These are phyloP conservation scores for Magnaporthiopsis rhizophila DNA, from an alignment of 2,329 filamentous ascomycete genomes.

Conservation along the genomic window DNA sequence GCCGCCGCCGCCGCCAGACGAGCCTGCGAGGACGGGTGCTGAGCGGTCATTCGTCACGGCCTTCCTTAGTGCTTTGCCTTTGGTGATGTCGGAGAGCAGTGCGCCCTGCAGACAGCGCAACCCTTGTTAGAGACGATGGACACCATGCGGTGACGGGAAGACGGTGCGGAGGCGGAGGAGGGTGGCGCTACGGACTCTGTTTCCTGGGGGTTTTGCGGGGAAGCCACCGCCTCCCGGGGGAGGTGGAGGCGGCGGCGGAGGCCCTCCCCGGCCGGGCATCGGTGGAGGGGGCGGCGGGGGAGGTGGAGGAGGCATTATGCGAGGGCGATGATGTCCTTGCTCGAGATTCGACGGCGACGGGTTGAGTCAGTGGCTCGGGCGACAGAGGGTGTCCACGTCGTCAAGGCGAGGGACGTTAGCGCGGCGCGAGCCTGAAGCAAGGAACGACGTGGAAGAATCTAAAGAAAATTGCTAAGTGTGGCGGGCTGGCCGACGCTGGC, in stretches of 20 bases:
- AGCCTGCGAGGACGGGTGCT: slow-evolving; percentile 59
- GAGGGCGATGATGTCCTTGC: too few species aligned
- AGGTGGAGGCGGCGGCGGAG: slow-evolving; percentile 58
- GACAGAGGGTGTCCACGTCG: too few species aligned
- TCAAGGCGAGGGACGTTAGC: too few species aligned
- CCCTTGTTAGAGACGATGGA: slow-evolving; percentile 17
- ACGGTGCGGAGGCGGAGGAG: not conserved
- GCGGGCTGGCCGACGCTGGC: too few species aligned
- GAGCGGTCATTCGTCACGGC: slow-evolving; percentile 88
- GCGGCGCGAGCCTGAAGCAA: too few species aligned
- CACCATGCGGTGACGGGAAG: too few species aligned
- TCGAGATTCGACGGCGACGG: not conserved
- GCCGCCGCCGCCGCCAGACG: slow-evolving; percentile 27
- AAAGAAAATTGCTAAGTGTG: too few species aligned
- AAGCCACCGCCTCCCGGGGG: slow-evolving; percentile 46
- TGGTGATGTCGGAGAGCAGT: slow-evolving; percentile 78
- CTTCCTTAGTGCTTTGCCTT: slow-evolving; percentile 75
- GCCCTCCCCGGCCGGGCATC: slow-evolving; percentile 42
- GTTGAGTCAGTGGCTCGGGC: slow-evolving; percentile 1
- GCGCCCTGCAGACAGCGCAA: slow-evolving; percentile 53
- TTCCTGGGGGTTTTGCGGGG: slow-evolving; percentile 49
- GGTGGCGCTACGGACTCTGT: slow-evolving; percentile 48
- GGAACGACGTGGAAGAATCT: too few species aligned
- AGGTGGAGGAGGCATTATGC: slow-evolving; percentile 12
- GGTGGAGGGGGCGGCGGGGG: slow-evolving; percentile 66